Conservation (phyloP, 805 yeast species). For the Schwanniomyces yamadae region DNA sequence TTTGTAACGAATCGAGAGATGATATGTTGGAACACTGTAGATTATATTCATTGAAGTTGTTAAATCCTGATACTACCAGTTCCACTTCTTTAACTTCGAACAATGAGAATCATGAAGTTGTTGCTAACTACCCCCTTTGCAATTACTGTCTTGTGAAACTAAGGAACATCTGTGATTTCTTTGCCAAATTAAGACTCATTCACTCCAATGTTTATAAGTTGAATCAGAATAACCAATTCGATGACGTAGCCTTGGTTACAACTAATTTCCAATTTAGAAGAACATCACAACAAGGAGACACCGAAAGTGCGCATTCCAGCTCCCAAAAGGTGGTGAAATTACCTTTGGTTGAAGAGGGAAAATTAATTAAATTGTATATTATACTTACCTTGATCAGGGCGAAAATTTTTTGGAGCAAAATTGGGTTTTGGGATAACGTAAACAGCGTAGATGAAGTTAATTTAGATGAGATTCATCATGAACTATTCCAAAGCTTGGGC, state of each 20-base stretch:
- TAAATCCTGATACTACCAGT: constrained; percentile 22
- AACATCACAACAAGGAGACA: neutral
- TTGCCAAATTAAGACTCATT: constrained; percentile 71
- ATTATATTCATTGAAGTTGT: constrained; percentile 62
- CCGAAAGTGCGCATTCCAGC: neutral
- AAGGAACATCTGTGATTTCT: constrained; percentile 79
- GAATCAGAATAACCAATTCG: constrained; percentile 30
- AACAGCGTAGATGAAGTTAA: constrained; percentile 31
- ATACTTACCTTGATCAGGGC: constrained; percentile 54
- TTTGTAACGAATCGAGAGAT: constrained; percentile 79
- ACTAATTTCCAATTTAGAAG: constrained; percentile 27
- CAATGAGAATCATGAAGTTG: constrained; percentile 24
- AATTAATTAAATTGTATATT: constrained; percentile 52
- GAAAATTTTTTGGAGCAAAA: constrained; percentile 78
- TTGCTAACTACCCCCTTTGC: constrained; percentile 66
- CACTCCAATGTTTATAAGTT: constrained; percentile 56
- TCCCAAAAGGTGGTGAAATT: constrained; percentile 4
- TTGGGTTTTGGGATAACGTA: constrained; percentile 72
- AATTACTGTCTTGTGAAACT: constrained; percentile 76
- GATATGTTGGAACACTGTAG: constrained; percentile 77
- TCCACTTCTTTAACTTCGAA: constrained; percentile 6
- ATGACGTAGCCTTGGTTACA: constrained; percentile 18
- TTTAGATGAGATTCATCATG: constrained; percentile 22
- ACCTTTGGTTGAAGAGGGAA: constrained; percentile 29
- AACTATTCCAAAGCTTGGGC: constrained; percentile 17